Evolutionary conservation across 192 early-diverging fungal genomes (phyloP).

Genomic region (Coemansia sp.): DNA sequence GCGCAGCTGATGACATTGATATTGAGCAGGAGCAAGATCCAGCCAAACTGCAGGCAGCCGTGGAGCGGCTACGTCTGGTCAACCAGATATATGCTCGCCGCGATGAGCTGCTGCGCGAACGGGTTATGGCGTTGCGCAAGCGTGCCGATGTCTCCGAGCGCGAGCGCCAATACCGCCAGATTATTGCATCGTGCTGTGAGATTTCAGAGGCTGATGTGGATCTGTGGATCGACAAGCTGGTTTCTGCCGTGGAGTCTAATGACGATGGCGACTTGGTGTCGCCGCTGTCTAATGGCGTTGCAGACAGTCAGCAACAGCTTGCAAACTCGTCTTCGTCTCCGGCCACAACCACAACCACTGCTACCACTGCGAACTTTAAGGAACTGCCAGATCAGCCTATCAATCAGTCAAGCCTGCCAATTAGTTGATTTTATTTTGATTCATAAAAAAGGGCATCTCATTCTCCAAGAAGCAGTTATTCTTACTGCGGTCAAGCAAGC

Average conservation of each 20-base stretch:
- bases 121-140: conserved; percentile 55
- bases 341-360: no score
- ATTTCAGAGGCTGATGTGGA: conserved; percentile 77
- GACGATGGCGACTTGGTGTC: conserved; percentile 14
- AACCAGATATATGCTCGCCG: conserved; percentile 49
- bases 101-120: conserved; percentile 55
- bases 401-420: no score
- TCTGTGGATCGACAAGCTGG: conserved; percentile 68
- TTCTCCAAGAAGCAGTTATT: conserved; percentile 4
- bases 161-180: conserved; percentile 75
- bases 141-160: conserved; percentile 58
- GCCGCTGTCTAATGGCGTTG: not conserved
- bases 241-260: conserved; percentile 69
- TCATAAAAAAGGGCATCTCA: not conserved
- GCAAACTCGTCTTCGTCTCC: no score
- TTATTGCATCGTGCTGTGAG: conserved; percentile 84
- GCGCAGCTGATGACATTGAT: conserved; percentile 7
- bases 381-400: no score
- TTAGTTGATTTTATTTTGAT: no score
- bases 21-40: conserved; percentile 32
- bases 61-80: conserved; percentile 39
- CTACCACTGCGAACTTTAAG: no score
- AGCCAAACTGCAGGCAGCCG: conserved; percentile 20
- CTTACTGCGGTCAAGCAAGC: conserved; percentile 1
- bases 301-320: no score